Evolutionary conservation across 139 green algal genomes (phyloP), one percentile per base, ranked within the genome.

Genomic region (Gonium pectorale): DNA sequence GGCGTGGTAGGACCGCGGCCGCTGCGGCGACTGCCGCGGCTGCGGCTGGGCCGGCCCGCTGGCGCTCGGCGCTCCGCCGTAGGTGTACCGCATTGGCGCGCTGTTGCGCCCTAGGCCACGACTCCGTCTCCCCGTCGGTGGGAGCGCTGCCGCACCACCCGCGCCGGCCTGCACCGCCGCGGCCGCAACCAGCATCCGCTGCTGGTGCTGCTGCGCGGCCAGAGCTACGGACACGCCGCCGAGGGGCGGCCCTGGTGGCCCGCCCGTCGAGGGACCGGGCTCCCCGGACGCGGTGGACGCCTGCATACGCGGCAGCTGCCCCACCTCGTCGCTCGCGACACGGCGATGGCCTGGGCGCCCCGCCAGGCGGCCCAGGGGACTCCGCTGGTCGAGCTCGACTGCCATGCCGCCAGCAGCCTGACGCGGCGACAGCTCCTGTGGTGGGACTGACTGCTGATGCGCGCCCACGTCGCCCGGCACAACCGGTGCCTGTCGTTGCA

Each of bases 41-140:
- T 54, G 67, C 67, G 15, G 66, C 49, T 79, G 70, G 46, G 33
- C 38, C 59, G 56, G 17, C 13, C 15, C 40, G 22, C n/a, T 27
- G 2, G 54, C 54, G n/a, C 24, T 27, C 5, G 52, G n/a, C 22
- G 52, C 51, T 4, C 59, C 37, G 33, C 77, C 77, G 59, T 83
- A 83, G 11, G 62, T 74, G 62, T 83, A 83, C 7, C 77, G 77
- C 77, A 83, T 83, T 5, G 77, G 77, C 2, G 77, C 77, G 62
- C 77, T 83, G 77, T 83, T 73, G 31, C 77, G 77, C 31, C 27
- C 41, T 1, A 83, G 62, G 8, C 54, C 43, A 9, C 77, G 77
- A 21, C 62, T 64, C 1, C 77, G 77, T n/a, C 77, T n/a, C 60
- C 8, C 1, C 24, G 19, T 22, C 5, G n/a, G 29, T 29, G 74